A percentile compares a stretch with the other conserved stretches of the same genome.
phyloP scores from a whole-genome alignment of 805 yeast species.

The Blastobotrys chiropterorum region DNA sequence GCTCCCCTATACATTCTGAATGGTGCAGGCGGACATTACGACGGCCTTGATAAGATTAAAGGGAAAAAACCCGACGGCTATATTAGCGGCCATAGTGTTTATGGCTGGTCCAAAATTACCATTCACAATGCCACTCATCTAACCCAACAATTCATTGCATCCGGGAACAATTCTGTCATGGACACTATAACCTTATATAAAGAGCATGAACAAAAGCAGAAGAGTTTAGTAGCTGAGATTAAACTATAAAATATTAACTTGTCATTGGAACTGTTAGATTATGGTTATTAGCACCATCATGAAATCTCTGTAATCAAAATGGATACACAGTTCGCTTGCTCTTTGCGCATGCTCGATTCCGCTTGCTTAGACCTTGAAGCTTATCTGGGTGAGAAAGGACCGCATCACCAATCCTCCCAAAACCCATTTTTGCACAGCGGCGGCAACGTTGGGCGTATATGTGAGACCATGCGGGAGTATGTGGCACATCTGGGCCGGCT shows the following conservation, averaged over 20 bases:
- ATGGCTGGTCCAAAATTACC: constrained; percentile 28
- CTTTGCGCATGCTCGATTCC: no score
- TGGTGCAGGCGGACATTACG: constrained; percentile 30
- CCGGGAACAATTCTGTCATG: constrained; percentile 22
- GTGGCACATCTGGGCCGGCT: neutral
- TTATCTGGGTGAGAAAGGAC: no score
- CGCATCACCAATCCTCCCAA: no score
- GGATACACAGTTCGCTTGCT: no score
- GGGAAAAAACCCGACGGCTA: neutral
- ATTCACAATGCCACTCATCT: constrained; percentile 29
- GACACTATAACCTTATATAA: constrained; percentile 27
- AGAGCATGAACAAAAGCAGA: constrained; percentile 11
- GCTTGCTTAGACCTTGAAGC: no score
- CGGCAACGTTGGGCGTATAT: neutral
- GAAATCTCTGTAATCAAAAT: no score
- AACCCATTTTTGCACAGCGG: no score
- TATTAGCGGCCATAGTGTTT: neutral
- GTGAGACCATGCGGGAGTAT: neutral
- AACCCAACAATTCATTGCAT: constrained; percentile 27
- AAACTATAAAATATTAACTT: neutral
- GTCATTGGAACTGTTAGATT: no score
- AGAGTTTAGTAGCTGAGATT: neutral
- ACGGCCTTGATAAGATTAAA: constrained; percentile 21
- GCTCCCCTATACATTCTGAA: constrained; percentile 30
- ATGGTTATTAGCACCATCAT: no score